Evolutionary conservation across 1,284 basidiomycete genomes (phyloP), one percentile per base, ranked within the genome.

Genomic region (Cryptococcus depauperatus): DNA sequence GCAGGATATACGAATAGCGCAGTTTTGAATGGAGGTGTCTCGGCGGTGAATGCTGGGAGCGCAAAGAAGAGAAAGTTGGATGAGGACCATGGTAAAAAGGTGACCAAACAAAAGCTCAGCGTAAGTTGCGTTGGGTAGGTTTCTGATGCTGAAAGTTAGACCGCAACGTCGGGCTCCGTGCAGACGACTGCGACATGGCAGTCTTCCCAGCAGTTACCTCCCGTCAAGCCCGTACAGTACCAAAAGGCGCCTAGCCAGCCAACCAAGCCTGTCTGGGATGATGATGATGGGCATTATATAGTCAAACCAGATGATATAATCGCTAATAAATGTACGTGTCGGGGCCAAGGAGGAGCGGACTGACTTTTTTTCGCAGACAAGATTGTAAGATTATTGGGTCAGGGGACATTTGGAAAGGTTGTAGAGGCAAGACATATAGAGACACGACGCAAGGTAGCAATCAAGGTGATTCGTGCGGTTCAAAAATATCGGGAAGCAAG

Each of bases 321-420:
- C 56, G 78, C 81, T 65, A 77, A 57, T 56, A 81, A 85, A 66
- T 91, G 88, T 89, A 71, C 59, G 82, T 74, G 26, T 30, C 25
- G 47, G 47, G 33, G 43, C 47, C 44, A 41, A 38, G 5, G 14
- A 16, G 6, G 18, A 35, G 21, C 25, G 13, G 28, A 42, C 53
- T 59, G 48, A 59, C 47, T 11, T 35, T 14, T 10, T 10, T n/a
- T 14, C 10, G 6, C 59, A 91, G 89, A 92, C 77, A 85, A 85
- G 51, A 96, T 93, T 45, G 80, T 92, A 43, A 79, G 82, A 44
- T 75, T 93, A 32, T 76, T 99, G 3, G 95, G 95, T 14, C 95
- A 98, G 73, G 95, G 95, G 5, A 99, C 95, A 6, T 99, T 98
- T 64, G 95, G 95, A 56, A 99, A 98, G 71, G 95, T 99, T 23